phyloP scores from a whole-genome alignment of 2,329 filamentous ascomycete species.

The Fonsecaea multimorphosa region DNA sequence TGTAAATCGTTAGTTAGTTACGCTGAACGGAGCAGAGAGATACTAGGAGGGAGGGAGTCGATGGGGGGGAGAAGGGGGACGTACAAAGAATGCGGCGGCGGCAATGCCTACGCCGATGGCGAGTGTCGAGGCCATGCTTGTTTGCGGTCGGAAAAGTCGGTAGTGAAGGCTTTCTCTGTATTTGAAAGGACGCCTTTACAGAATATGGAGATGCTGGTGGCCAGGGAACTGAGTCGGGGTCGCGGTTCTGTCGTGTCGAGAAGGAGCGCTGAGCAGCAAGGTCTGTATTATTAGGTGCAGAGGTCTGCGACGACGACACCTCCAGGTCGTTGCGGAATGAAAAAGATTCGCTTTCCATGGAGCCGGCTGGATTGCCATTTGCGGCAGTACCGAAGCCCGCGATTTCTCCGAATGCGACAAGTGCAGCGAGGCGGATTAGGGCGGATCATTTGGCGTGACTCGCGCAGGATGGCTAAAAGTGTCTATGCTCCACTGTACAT shows the following conservation, averaged over 20 bases:
- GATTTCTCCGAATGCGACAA: background rate
- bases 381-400: background rate
- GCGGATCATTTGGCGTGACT: background rate
- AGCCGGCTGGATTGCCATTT: background rate
- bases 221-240: background rate
- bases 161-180: background rate
- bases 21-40: background rate
- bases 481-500: background rate
- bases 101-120: constrained; percentile 55
- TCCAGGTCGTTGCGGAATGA: background rate
- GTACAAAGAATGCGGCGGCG: constrained; percentile 77
- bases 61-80: constrained; percentile 42
- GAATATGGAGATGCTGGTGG: background rate
- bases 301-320: background rate
- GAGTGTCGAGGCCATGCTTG: constrained; percentile 51
- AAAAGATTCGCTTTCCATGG: constrained; percentile 5
- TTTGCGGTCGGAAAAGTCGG: background rate
- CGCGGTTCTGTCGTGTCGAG: background rate
- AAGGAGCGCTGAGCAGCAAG: background rate
- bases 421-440: background rate
- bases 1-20: background rate
- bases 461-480: background rate
- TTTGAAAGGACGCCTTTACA: background rate
- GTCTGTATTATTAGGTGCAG: background rate
- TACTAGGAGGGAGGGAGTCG: background rate